phyloP scores from a whole-genome alignment of 345 rosid species.

The Gossypium australe region DNA sequence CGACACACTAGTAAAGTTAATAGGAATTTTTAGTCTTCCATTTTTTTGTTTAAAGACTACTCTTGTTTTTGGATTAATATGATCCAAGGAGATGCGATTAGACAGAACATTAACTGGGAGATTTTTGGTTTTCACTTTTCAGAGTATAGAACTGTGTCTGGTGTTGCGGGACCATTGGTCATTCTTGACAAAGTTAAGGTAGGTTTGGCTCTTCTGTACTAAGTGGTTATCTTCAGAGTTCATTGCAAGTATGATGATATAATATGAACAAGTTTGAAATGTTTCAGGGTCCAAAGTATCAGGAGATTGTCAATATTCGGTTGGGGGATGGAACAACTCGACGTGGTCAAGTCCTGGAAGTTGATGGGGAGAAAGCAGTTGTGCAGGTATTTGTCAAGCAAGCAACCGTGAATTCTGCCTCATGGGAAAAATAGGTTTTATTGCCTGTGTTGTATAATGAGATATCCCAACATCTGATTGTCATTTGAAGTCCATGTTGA shows the following conservation, averaged over 20 bases:
- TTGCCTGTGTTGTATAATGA: not conserved
- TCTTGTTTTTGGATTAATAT: not conserved
- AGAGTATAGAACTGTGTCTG: conserved; percentile 90
- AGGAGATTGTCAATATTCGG: conserved; percentile 92
- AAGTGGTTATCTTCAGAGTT: not conserved
- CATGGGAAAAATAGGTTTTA: not conserved
- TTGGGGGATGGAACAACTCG: conserved; percentile 88
- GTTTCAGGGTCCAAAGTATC: conserved; percentile 86
- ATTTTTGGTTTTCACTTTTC: conserved; percentile 33
- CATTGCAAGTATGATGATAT: not conserved
- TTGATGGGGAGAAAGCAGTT: conserved; percentile 96
- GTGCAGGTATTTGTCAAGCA: conserved; percentile 54
- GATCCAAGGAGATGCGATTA: not conserved
- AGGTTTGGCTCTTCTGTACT: conserved; percentile 1
- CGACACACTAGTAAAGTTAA: not conserved
- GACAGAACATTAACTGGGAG: not conserved
- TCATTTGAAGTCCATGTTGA: not conserved
- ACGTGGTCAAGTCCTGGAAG: conserved; percentile 97
- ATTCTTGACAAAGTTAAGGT: conserved; percentile 96
- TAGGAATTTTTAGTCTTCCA: not conserved
- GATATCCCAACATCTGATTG: not conserved
- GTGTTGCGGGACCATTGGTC: conserved; percentile 92
- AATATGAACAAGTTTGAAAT: not conserved
- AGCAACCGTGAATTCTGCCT: not conserved
- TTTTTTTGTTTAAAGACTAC: not conserved